Evolutionary conservation across 2,329 filamentous ascomycete species (phyloP).

Genomic region (Aspergillus piperis): DNA sequence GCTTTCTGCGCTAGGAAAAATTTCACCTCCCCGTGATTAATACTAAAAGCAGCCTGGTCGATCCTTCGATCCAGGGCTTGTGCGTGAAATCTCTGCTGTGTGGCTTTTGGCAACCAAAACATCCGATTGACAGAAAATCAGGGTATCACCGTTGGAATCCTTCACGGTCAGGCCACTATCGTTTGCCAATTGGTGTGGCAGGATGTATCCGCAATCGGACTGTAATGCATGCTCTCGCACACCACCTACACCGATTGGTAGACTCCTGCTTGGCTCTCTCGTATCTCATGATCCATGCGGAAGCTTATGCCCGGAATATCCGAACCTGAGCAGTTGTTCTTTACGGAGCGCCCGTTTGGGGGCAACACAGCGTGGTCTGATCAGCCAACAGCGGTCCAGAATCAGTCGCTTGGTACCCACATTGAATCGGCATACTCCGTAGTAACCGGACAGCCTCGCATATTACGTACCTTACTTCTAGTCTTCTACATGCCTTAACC

Average conservation of each 20-base stretch:
- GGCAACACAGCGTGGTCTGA: background rate
- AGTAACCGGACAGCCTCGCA: background rate
- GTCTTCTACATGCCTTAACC: background rate
- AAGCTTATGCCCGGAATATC: background rate
- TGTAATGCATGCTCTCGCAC: too few relatives aligned
- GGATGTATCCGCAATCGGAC: too few relatives aligned
- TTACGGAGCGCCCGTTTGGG: background rate
- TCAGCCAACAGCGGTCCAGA: background rate
- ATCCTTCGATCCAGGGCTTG: background rate
- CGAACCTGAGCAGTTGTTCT: background rate
- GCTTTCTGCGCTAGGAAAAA: background rate
- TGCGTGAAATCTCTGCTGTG: background rate
- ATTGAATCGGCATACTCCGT: background rate
- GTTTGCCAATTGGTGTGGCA: background rate
- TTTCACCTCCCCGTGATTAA: background rate
- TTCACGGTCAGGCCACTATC: too few relatives aligned
- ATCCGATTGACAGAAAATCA: background rate
- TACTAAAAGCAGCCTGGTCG: background rate
- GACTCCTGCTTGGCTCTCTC: background rate
- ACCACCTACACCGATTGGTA: too few relatives aligned
- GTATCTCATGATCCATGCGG: background rate
- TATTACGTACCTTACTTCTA: background rate
- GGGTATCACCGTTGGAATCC: too few relatives aligned
- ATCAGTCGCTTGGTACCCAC: background rate
- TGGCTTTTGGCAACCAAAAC: background rate